Evolutionary conservation across 108 stramenopile species (phyloP), one percentile per base, ranked within the genome.

Genomic region (Fragilaria radians): DNA sequence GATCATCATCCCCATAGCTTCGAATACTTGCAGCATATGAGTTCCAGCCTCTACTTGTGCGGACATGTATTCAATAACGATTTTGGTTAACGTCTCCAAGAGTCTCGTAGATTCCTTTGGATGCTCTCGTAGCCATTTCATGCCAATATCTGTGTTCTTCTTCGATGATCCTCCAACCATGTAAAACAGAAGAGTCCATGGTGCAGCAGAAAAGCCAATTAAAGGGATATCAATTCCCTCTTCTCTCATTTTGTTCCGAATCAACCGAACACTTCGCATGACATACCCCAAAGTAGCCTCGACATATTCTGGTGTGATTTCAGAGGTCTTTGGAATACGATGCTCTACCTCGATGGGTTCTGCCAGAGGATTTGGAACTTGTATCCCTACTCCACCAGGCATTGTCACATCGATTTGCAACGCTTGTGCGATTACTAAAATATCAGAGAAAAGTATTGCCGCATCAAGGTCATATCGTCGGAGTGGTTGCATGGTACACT

Each of bases 1-100:
- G 60, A 89, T 88, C 88, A 95, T 93, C 80, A 89, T 93, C 45
- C 96, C 96, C 96, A 97, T 95, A 51, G 96, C 96, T 67, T 97
- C 96, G 66, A 97, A 97, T 17, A 97, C 65, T 63, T 94, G 93
- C 5, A 91, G 66, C 83, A 88, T 89, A 62, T 95, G 90, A 0
- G 87, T 88, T 18, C 96, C 94, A 31, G 73, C 78, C 53, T 95
- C 91, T 5, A 95, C 89, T 73, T 97, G 96, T 1, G 82, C 86
- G 1, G 79, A 74, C 90, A 95, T 79, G 79, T 97, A 97, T 62
- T 95, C 94, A 53, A 93, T 73, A 21, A 97, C 81, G n/a, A 97
- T 57, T 25, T 82, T 83, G 26, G 94, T 92, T 50, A 95, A 66
- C 42, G 72, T 68, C 46, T 90, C 76, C 45, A 97, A 68, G 31